phyloP scores from a whole-genome alignment of 2,329 filamentous ascomycete genomes.

The Rugonectria rugulosa region DNA sequence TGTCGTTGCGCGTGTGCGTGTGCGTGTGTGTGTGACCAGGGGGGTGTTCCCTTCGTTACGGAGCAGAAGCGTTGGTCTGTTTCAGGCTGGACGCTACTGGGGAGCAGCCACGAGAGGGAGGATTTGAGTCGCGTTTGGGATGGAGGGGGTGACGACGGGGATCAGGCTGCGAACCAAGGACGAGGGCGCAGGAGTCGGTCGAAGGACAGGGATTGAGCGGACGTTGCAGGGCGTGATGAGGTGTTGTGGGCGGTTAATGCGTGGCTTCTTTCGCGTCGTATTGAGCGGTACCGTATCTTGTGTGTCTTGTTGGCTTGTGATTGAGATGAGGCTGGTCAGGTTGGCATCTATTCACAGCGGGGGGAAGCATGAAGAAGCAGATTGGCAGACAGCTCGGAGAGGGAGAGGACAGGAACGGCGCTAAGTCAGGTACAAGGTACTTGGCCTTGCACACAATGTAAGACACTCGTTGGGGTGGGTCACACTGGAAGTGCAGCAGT shows the following conservation, averaged over 20 bases:
- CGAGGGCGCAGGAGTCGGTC: slow-evolving; percentile 38
- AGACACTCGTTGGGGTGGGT: no score
- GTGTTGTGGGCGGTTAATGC: slow-evolving; percentile 13
- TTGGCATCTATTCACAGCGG: background rate
- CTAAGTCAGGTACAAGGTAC: no score
- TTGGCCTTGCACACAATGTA: no score
- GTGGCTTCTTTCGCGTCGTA: background rate
- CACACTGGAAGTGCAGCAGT: background rate
- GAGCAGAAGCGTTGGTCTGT: slow-evolving; percentile 29
- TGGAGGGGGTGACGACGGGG: slow-evolving; percentile 26
- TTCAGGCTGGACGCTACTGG: slow-evolving; percentile 31
- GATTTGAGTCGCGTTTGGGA: slow-evolving; percentile 2
- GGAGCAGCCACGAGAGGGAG: slow-evolving; percentile 13
- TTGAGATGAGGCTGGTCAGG: background rate
- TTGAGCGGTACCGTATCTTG: background rate
- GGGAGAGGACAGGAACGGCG: background rate
- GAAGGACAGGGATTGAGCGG: slow-evolving; percentile 30
- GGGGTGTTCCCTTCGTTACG: slow-evolving; percentile 26
- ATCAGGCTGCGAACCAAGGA: slow-evolving; percentile 31
- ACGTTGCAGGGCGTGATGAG: slow-evolving; percentile 29
- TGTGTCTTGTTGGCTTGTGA: background rate
- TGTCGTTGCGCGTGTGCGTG: no score
- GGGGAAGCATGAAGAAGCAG: background rate
- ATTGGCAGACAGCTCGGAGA: background rate
- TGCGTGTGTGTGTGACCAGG: slow-evolving; percentile 16